Conservation (phyloP, 2,329 filamentous ascomycete genomes). For the Phyllosticta citriasiana region DNA sequence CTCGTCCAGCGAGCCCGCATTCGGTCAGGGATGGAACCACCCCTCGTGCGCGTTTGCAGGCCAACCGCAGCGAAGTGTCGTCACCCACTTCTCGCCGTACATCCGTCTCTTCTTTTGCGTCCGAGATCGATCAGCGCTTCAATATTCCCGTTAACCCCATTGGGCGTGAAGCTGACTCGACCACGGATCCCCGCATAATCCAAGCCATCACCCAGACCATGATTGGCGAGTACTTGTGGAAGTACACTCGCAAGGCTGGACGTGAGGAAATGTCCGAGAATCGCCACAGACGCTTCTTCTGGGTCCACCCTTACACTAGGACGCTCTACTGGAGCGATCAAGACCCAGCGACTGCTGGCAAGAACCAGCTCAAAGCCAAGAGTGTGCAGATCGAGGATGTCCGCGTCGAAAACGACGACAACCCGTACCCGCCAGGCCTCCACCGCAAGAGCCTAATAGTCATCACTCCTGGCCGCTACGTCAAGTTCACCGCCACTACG, state of each 20-base stretch:
- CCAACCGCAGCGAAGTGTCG: slow-evolving; percentile 36
- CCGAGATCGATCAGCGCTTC: slow-evolving; percentile 86
- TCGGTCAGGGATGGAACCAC: slow-evolving; percentile 42
- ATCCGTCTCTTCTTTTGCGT: slow-evolving; percentile 90
- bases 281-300: slow-evolving; percentile 91
- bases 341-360: slow-evolving; percentile 72
- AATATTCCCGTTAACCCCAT: slow-evolving; percentile 48
- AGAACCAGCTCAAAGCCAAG: slow-evolving; percentile 69
- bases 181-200: slow-evolving; percentile 94
- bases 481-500: slow-evolving; percentile 92
- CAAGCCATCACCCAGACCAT: slow-evolving; percentile 98
- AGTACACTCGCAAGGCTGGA: slow-evolving; percentile 93
- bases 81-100: slow-evolving; percentile 57
- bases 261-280: slow-evolving; percentile 80
- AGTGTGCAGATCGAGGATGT: slow-evolving; percentile 91
- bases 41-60: slow-evolving; percentile 39
- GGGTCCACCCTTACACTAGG: slow-evolving; percentile 95
- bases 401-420: slow-evolving; percentile 84
- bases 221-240: slow-evolving; percentile 99
- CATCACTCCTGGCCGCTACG: slow-evolving; percentile 73
- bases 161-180: slow-evolving; percentile 16
- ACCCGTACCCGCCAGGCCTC: slow-evolving; percentile 86
- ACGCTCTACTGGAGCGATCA: slow-evolving; percentile 94
- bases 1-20: slow-evolving; percentile 34
- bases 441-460: slow-evolving; percentile 91